phyloP scores from a whole-genome alignment of 352 stramenopile species.

The Achlya hypogyna region DNA sequence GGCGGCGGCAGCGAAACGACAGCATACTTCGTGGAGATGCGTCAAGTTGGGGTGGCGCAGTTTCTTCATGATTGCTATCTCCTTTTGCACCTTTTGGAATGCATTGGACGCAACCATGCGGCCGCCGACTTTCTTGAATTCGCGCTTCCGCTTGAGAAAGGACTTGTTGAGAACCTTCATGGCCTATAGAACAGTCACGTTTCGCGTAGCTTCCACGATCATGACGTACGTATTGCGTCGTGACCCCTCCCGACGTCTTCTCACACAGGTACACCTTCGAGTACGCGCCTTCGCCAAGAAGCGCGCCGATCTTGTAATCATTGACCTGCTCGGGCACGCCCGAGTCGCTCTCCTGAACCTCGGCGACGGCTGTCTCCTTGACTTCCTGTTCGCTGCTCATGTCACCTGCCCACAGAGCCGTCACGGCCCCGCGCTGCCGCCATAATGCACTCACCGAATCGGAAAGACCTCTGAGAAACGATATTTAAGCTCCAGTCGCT shows the following conservation, averaged over 20 bases:
- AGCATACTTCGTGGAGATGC: constrained; percentile 43
- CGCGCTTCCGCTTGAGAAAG: constrained; percentile 73
- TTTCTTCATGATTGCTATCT: constrained; percentile 82
- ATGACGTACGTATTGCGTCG: constrained; percentile 45
- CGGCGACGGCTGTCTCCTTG: constrained; percentile 53
- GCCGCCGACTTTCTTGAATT: constrained; percentile 68
- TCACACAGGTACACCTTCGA: constrained; percentile 69
- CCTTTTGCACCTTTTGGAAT: constrained; percentile 71
- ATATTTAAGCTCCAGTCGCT: no score
- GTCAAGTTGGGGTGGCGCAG: constrained; percentile 57
- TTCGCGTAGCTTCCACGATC: neutral
- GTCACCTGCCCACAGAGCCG: neutral
- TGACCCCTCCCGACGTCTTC: constrained; percentile 27
- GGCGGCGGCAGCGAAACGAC: neutral
- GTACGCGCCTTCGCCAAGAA: constrained; percentile 68
- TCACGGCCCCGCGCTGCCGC: no score
- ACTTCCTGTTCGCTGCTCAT: constrained; percentile 23
- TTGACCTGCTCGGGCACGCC: constrained; percentile 61
- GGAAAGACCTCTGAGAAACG: no score
- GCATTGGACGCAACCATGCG: constrained; percentile 72
- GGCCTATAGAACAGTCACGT: constrained; percentile 28
- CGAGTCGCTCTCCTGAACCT: constrained; percentile 51
- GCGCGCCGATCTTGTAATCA: constrained; percentile 46
- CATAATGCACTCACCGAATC: no score
- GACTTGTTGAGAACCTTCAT: constrained; percentile 82